Evolutionary conservation across 1,139 yeast genomes (phyloP).

Genomic region (Magnusiomyces fungicola): DNA sequence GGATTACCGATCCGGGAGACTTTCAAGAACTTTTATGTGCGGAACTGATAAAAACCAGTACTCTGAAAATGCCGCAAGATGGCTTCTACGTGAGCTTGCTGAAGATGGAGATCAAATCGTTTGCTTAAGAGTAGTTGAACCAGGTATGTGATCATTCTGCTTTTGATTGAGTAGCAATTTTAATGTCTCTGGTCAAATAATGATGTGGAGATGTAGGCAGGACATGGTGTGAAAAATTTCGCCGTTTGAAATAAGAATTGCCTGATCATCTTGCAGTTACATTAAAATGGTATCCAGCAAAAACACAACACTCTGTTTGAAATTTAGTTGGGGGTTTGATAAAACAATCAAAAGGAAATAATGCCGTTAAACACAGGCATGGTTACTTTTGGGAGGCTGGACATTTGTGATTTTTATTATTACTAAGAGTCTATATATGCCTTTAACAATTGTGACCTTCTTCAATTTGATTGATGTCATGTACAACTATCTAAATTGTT

Average conservation of each 20-base stretch:
- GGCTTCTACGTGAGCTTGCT: constrained; percentile 60
- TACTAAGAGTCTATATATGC: too few relatives aligned
- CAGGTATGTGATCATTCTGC: constrained; percentile 17
- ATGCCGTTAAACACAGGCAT: too few relatives aligned
- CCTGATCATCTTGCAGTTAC: too few relatives aligned
- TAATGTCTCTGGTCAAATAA: neutral
- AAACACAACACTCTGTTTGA: neutral
- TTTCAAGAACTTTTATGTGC: constrained; percentile 54
- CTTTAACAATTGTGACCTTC: too few relatives aligned
- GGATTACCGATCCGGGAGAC: constrained; percentile 46
- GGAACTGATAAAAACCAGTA: constrained; percentile 55
- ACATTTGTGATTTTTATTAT: too few relatives aligned
- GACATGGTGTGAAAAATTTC: too few relatives aligned
- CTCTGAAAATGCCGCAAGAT: constrained; percentile 52
- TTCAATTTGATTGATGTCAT: too few relatives aligned
- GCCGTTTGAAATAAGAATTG: too few relatives aligned
- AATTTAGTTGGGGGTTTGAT: neutral
- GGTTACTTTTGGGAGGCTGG: too few relatives aligned
- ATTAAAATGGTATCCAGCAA: too few relatives aligned
- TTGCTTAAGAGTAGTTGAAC: constrained; percentile 52
- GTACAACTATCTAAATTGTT: too few relatives aligned
- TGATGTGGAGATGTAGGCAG: neutral
- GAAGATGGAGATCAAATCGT: constrained; percentile 60
- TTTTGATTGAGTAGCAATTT: neutral
- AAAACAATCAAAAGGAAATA: neutral